A percentile compares a stretch with the other conserved stretches of the same genome.
phyloP scores from a whole-genome alignment of 148 eudicot species.

The Rhododendron molle region DNA sequence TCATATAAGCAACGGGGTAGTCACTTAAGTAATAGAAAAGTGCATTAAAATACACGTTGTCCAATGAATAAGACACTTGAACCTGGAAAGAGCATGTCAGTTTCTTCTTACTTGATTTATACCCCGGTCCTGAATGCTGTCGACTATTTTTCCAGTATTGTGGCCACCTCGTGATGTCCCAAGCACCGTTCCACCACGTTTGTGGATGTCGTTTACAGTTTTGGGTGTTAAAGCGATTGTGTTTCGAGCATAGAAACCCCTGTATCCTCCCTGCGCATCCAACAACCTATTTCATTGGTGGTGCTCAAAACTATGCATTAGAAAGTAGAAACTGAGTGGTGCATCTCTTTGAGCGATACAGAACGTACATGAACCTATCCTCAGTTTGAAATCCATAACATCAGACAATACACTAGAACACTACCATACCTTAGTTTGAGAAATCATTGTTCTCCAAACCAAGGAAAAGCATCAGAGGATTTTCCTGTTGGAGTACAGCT shows the following conservation, averaged over 20 bases:
- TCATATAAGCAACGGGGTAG: neutral
- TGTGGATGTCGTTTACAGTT: constrained; percentile 19
- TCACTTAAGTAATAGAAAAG: neutral
- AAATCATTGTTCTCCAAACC: neutral
- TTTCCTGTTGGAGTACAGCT: neutral
- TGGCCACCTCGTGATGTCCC: constrained; percentile 23
- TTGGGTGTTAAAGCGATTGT: constrained; percentile 15
- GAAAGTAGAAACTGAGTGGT: neutral
- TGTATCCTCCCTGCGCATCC: constrained; percentile 18
- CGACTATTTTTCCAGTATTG: constrained; percentile 15
- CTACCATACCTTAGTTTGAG: neutral
- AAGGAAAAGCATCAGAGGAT: neutral
- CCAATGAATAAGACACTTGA: neutral
- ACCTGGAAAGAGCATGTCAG: neutral
- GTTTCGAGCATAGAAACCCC: constrained; percentile 20
- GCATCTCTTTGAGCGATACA: neutral
- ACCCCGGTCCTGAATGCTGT: constrained; percentile 23
- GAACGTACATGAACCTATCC: neutral
- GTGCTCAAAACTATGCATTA: neutral
- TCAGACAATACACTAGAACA: neutral
- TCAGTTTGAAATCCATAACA: neutral
- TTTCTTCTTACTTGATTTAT: constrained; percentile 17
- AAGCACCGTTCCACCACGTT: constrained; percentile 21
- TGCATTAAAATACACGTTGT: neutral
- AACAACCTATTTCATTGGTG: neutral